Conservation (phyloP, 1,139 yeast genomes). For the Blastobotrys niveus region DNA sequence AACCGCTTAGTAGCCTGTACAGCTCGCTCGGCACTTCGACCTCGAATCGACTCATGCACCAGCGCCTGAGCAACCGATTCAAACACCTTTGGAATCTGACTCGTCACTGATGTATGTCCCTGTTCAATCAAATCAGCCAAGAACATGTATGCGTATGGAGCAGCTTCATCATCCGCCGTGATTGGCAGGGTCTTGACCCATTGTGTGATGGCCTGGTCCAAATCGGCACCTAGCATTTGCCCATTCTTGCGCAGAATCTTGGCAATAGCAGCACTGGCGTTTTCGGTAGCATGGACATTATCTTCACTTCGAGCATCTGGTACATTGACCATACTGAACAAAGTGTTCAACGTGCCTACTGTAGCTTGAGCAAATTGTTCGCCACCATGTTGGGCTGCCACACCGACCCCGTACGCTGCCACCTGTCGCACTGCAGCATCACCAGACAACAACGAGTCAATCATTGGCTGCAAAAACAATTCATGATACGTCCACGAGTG, state of each 20-base stretch:
- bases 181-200: slow-evolving; percentile 86
- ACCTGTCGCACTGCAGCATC: slow-evolving; percentile 82
- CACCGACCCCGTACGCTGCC: slow-evolving; percentile 79
- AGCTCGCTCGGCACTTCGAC: slow-evolving; percentile 60
- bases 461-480: slow-evolving; percentile 55
- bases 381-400: slow-evolving; percentile 78
- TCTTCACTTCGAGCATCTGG: slow-evolving; percentile 89
- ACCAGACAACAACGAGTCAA: slow-evolving; percentile 49
- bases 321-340: slow-evolving; percentile 65
- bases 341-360: slow-evolving; percentile 62
- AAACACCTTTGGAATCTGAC: slow-evolving; percentile 58
- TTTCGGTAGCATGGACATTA: slow-evolving; percentile 81
- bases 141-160: slow-evolving; percentile 78
- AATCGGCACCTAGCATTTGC: slow-evolving; percentile 45
- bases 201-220: slow-evolving; percentile 56
- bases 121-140: slow-evolving; percentile 67
- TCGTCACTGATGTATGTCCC: slow-evolving; percentile 56
- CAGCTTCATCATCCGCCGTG: slow-evolving; percentile 80
- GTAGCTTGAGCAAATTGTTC: slow-evolving; percentile 56
- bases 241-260: slow-evolving; percentile 50
- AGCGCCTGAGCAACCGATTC: slow-evolving; percentile 76
- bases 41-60: slow-evolving; percentile 59
- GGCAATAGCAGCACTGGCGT: slow-evolving; percentile 76
- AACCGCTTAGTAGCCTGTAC: slow-evolving; percentile 50
- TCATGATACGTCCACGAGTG: slow-evolving; percentile 61